These are phyloP conservation scores for Akanthomyces muscarius DNA, from an alignment of 2,329 filamentous ascomycete species.

Conservation along the genomic window DNA sequence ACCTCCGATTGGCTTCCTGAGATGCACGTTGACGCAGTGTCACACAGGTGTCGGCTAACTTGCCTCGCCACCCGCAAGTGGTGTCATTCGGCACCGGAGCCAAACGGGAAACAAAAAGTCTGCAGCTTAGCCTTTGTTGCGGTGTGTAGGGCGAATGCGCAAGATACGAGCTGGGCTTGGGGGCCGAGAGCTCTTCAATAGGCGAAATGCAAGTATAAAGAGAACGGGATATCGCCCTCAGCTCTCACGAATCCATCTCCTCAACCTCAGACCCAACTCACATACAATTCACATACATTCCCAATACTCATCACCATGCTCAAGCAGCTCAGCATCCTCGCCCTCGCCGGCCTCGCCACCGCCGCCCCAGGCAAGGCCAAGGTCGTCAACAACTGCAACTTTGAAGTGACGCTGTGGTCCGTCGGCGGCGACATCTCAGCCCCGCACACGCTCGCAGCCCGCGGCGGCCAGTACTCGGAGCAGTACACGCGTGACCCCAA, in stretches of 20 bases:
- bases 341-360: neutral
- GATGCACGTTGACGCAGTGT: conserved; percentile 1
- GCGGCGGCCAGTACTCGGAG: conserved; percentile 29
- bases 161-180: neutral
- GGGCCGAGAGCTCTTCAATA: neutral
- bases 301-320: neutral
- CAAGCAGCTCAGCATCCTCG: conserved; percentile 1
- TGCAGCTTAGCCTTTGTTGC: neutral
- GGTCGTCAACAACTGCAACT: conserved; percentile 35
- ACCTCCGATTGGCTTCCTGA: neutral
- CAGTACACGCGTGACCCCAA: conserved; percentile 32
- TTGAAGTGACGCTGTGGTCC: conserved; percentile 36
- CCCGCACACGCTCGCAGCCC: conserved; percentile 25
- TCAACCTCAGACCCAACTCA: neutral
- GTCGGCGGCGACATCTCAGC: conserved; percentile 31
- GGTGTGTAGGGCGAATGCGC: neutral
- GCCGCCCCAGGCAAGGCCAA: conserved; percentile 24
- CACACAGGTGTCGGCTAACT: neutral
- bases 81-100: neutral
- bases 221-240: neutral
- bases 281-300: neutral
- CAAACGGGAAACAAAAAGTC: neutral
- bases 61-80: neutral
- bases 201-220: neutral
- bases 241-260: neutral